Evolutionary conservation across 2,329 filamentous ascomycete species (phyloP), one percentile per base, ranked within the genome.

Genomic region (Fusarium annulatum): DNA sequence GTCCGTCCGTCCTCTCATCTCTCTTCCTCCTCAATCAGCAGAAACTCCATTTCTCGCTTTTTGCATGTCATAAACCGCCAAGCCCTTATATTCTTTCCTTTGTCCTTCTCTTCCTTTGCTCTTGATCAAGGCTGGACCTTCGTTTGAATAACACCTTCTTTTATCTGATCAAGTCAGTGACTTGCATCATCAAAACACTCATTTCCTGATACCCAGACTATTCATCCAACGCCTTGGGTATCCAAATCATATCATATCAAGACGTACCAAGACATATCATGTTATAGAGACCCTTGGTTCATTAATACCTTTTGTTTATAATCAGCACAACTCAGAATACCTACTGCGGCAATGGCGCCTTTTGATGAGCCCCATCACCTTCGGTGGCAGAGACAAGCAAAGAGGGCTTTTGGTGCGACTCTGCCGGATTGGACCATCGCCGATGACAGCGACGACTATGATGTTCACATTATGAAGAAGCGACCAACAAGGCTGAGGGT

Each of bases 341-440:
- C 41, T 52, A 41, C 39, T 51, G 30, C 30, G 42, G 34, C 45
- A 65, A 77, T 77, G 75, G 64, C 62, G 19, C 56, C 67, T 26
- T 48, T 62, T 30, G 38, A 61, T n/a, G 69, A 74, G 23, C 56
- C 63, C 58, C 60, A 43, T 43, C 64, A 69, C 41, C 36, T 62
- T 60, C 73, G 66, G 51, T 77, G 75, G 75, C 68, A 76, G 38
- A 61, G 57, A 43, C 64, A 74, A 57, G 67, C 64, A 41, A 72
- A 69, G 60, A 71, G 67, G 38, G 68, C 59, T 48, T 66, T 73
- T 42, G 64, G 66, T 23, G 65, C 64, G 49, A 56, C 57, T 41
- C 57, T 77, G 12, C 77, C 76, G 4, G 61, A 69, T 12, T 81
- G 79, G 79, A 80, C 79, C 19, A 70, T 69, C 28, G 78, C 65